These are phyloP conservation scores for Echinosophora koreensis DNA, from an alignment of 306 rosid genomes.

Conservation along the genomic window DNA sequence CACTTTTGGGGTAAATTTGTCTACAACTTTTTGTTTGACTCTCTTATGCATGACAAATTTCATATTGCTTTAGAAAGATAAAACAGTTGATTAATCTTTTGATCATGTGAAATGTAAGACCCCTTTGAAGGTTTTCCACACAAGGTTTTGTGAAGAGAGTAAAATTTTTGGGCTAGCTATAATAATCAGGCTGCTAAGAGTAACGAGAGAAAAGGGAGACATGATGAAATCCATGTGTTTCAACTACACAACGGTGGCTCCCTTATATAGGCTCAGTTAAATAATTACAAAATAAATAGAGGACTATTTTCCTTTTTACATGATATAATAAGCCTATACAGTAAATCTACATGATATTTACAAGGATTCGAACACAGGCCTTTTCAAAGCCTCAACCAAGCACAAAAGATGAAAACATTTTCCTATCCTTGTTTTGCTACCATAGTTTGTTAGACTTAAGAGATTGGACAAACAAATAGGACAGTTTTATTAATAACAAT, in stretches of 20 bases:
- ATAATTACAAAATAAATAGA: too few relatives aligned
- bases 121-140: background rate
- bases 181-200: background rate
- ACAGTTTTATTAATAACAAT: too few relatives aligned
- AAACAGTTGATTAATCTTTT: slow-evolving; percentile 23
- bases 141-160: too few relatives aligned
- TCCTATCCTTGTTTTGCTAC: slow-evolving; percentile 4
- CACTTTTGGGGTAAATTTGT: slow-evolving; percentile 86
- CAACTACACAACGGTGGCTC: too few relatives aligned
- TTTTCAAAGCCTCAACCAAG: background rate
- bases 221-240: too few relatives aligned
- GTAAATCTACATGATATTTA: too few relatives aligned
- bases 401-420: slow-evolving; percentile 27
- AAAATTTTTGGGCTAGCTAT: background rate
- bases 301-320: too few relatives aligned
- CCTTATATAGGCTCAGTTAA: too few relatives aligned
- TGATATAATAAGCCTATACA: too few relatives aligned
- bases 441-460: background rate
- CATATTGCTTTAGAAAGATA: slow-evolving; percentile 18
- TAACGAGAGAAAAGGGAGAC: too few relatives aligned
- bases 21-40: slow-evolving; percentile 2
- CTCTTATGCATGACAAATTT: slow-evolving; percentile 21
- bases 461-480: too few relatives aligned
- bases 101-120: slow-evolving; percentile 3
- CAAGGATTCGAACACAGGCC: too few relatives aligned